phyloP scores from a whole-genome alignment of 371 early-diverging fungal genomes.

The Syncephalastrum monosporum region DNA sequence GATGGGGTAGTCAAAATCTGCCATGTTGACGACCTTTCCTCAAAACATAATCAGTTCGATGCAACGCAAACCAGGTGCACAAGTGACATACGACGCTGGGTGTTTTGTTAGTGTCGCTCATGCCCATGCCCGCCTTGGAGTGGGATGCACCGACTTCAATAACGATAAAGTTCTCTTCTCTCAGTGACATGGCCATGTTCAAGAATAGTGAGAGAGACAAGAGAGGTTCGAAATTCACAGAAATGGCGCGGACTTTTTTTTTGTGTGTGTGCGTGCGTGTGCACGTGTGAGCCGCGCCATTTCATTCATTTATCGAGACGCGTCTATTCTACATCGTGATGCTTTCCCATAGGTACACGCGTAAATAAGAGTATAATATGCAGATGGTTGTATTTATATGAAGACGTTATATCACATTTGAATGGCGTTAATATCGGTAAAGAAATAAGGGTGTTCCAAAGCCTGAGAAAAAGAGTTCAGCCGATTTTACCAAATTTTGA shows the following conservation, averaged over 20 bases:
- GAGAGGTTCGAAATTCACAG: not conserved
- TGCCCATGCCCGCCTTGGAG: constrained; percentile 69
- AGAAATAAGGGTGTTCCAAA: constrained; percentile 19
- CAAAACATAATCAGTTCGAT: not conserved
- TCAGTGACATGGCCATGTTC: constrained; percentile 48
- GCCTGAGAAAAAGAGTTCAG: constrained; percentile 9
- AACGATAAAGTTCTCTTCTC: constrained; percentile 75
- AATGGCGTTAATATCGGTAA: constrained; percentile 8
- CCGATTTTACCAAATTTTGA: not conserved
- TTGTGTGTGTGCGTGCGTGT: no score
- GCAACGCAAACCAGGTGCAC: no score
- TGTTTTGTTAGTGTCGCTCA: constrained; percentile 68
- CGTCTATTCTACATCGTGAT: not conserved
- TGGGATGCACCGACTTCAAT: constrained; percentile 70
- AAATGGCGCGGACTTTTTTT: not conserved
- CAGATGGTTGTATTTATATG: no score
- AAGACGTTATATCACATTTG: no score
- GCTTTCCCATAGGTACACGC: no score
- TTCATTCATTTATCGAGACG: no score
- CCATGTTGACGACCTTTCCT: constrained; percentile 31
- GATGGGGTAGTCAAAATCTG: constrained; percentile 57
- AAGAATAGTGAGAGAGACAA: constrained; percentile 6
- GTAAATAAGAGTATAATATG: no score
- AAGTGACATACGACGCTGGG: constrained; percentile 52
- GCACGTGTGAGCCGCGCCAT: not conserved